Base-by-base conservation (phyloP, 2,329 filamentous ascomycete species). In the Talaromyces sp. region DNA sequence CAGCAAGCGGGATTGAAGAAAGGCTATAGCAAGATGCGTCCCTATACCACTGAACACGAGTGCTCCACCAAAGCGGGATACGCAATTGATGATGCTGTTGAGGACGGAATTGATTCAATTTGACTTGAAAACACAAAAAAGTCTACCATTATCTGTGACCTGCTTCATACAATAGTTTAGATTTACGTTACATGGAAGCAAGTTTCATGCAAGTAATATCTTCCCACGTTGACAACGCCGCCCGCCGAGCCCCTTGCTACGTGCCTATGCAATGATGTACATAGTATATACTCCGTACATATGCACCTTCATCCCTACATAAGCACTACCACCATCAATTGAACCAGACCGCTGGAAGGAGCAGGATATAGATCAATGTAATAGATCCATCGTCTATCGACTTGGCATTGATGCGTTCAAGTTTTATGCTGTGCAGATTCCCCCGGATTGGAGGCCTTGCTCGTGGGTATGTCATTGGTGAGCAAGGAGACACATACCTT, bases 11-110 rank as follows among this genome's bases (percentile, higher is more conserved):
- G 66, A 1, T 67, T 71, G 67, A 65, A 63, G 35, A 65, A 69
- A 6, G 72, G 71, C 7, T 73, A 75, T 54, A 69, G 67, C 44
- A 70, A 67, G 35, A 54, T 75, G 4, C 66, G 75, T 7, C 69
- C 75, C 42, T 66, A 72, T 50, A 70, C 73, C n/a, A n/a, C n/a
- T n/a, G 28, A 52, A 33, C n/a, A 25, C 48, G 5, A 18, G 8
- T 5, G 31, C 28, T 50, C 46, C 46, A 12, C 42, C 23, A 5
- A 46, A 23, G n/a, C 23, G 23, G 14, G 48, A 52, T 52, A 52
- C 25, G 16, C 23, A 52, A 5, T 9, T 52, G 25, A 52, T 52
- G 28, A 18, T 12, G 28, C 48, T 25, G 3, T 25, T 25, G 33
- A 52, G 48, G 18, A 52, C 48, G 16, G 48, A 52, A n/a, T n/a